phyloP scores from a whole-genome alignment of 495 filamentous ascomycete species.

The Penicillium arizonense region DNA sequence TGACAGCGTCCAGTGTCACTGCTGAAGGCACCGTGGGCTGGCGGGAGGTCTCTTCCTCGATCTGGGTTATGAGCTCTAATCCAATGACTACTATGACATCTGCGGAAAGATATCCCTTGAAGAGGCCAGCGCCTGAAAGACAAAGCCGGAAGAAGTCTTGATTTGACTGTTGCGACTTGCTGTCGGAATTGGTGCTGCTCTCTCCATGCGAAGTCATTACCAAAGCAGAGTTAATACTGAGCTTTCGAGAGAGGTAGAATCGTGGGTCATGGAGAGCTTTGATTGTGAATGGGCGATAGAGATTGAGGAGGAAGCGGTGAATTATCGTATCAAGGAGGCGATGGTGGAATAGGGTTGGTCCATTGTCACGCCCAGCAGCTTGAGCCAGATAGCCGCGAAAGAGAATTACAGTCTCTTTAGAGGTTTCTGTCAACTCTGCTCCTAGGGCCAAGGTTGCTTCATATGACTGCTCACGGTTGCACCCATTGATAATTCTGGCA shows the following conservation, averaged over 20 bases:
- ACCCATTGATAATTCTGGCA: slow-evolving; percentile 37
- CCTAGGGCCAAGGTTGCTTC: slow-evolving; percentile 37
- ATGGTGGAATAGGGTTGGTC: slow-evolving; percentile 29
- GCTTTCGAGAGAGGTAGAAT: slow-evolving; percentile 50
- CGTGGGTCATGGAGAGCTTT: slow-evolving; percentile 40
- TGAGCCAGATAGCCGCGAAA: slow-evolving; percentile 6
- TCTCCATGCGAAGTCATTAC: slow-evolving; percentile 37
- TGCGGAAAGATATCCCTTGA: slow-evolving; percentile 34
- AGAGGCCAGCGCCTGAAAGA: slow-evolving; percentile 40
- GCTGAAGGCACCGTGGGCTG: slow-evolving; percentile 1
- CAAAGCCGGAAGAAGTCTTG: slow-evolving; percentile 26
- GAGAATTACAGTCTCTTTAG: slow-evolving; percentile 16
- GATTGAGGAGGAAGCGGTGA: slow-evolving; percentile 45
- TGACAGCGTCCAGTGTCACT: not conserved
- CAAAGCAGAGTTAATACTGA: slow-evolving; percentile 42
- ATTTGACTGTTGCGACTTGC: slow-evolving; percentile 25
- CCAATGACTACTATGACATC: slow-evolving; percentile 30
- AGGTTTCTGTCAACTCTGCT: slow-evolving; percentile 26
- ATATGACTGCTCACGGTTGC: slow-evolving; percentile 40
- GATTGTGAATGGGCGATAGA: slow-evolving; percentile 46
- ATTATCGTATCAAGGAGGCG: slow-evolving; percentile 31
- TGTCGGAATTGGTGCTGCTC: slow-evolving; percentile 5
- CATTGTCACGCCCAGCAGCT: not conserved
- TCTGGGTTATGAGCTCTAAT: slow-evolving; percentile 40
- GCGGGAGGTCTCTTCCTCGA: slow-evolving; percentile 22